Evolutionary conservation across 129 eudicot species (phyloP).

Genomic region (Saposhnikovia divaricata): DNA sequence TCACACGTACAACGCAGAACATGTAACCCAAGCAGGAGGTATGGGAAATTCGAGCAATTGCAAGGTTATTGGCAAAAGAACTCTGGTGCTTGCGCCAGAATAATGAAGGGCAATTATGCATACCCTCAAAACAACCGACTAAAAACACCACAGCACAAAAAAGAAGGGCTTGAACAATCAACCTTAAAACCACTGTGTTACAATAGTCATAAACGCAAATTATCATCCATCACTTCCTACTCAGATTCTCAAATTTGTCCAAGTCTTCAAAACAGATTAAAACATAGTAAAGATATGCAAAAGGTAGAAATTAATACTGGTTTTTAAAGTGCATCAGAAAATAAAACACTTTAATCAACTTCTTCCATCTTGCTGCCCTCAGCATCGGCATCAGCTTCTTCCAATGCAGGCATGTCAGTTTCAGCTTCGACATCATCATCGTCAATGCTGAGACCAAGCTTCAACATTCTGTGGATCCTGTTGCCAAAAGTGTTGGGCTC

Average conservation of each 20-base stretch:
- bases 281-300: neutral
- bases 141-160: too few species aligned
- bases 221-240: neutral
- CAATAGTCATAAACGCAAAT: neutral
- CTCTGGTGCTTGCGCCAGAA: too few species aligned
- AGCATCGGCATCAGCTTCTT: slow-evolving; percentile 75
- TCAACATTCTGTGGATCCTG: slow-evolving; percentile 92
- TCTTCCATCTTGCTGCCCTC: slow-evolving; percentile 99
- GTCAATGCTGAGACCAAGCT: slow-evolving; percentile 87
- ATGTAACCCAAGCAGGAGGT: too few species aligned
- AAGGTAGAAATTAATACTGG: neutral
- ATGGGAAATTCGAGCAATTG: too few species aligned
- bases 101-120: too few species aligned
- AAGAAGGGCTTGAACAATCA: too few species aligned
- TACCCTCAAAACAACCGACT: too few species aligned
- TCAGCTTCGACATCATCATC: slow-evolving; percentile 67
- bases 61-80: too few species aligned
- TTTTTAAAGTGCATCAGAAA: neutral
- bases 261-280: neutral
- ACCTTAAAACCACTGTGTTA: neutral
- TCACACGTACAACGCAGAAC: too few species aligned
- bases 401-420: slow-evolving; percentile 70
- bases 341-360: slow-evolving; percentile 46
- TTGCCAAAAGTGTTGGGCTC: slow-evolving; percentile 94
- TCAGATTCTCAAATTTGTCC: neutral